These are phyloP conservation scores for Hymenoscyphus scutula DNA, from an alignment of 2,329 filamentous ascomycete species.

Conservation along the genomic window DNA sequence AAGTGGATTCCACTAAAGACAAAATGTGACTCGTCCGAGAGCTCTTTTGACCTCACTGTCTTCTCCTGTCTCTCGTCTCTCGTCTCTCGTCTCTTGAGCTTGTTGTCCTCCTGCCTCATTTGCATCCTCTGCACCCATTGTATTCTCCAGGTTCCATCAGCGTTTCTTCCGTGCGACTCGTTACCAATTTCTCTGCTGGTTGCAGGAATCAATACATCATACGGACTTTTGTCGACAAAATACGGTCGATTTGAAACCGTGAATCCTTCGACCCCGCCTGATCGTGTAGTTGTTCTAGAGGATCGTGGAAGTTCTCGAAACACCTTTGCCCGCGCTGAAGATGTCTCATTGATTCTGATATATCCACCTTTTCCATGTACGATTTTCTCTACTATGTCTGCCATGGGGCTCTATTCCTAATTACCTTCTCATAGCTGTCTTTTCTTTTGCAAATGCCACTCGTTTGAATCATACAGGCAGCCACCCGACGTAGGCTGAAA, in stretches of 20 bases:
- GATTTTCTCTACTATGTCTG: conserved; percentile 8
- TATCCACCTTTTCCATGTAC: conserved; percentile 12
- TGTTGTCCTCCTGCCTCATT: neutral
- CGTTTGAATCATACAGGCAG: conserved; percentile 7
- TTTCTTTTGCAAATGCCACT: conserved; percentile 9
- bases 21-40: neutral
- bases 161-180: neutral
- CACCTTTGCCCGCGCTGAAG: conserved; percentile 9
- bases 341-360: conserved; percentile 22
- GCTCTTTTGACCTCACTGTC: too few relatives aligned
- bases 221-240: conserved; percentile 3
- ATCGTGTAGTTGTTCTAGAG: neutral
- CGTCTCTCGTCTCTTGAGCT: neutral
- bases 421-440: conserved; percentile 1
- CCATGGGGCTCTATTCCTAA: neutral
- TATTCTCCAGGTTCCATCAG: neutral
- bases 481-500: conserved; percentile 3
- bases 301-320: conserved; percentile 12
- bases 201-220: neutral
- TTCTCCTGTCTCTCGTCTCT: neutral
- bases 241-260: neutral
- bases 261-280: neutral
- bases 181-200: neutral
- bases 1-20: conserved; percentile 1
- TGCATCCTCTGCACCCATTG: neutral